Evolutionary conservation across 2,329 filamentous ascomycete species (phyloP), one percentile per base, ranked within the genome.

Genomic region (Monosporascus cannonballus): DNA sequence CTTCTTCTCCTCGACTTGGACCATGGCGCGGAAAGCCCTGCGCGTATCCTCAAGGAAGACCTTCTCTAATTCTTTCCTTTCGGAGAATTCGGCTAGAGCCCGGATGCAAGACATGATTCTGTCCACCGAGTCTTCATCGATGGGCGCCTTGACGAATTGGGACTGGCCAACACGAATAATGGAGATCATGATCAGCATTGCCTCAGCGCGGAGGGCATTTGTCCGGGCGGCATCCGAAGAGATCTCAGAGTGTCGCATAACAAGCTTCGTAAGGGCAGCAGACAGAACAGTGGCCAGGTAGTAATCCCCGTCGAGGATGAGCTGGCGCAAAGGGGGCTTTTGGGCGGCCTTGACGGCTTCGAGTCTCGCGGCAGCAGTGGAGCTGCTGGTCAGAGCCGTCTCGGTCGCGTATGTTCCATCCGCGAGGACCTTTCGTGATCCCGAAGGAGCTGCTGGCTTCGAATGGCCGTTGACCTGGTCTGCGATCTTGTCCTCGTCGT

Each of bases 161-260:
- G 93, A 97, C 73, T 99, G 94, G 41, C 94, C 94, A 55, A 96
- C 94, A 48, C 94, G 91, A 60, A 99, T 90, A 61, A 99, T 95
- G 5, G 94, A 97, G 63, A 99, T 96, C 92, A 97, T 96, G 68
- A 99, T 97, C 50, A 99, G 81, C 94, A 99, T 99, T 45, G 94
- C 94, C 72, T 99, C 94, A 3, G 94, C 94, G 48, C 90, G 87
- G 25, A 99, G 81, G 30, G 93, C 92, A 64, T 99, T 99, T 30
- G 93, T 97, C 39, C 94, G 87, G 44, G 89, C 89, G 44, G 79
- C 73, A 63, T 96, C 93, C 24, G 87, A 77, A 1, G 93, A 96
- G 55, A 97, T 92, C 67, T 97, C 92, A 2, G 90, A 88, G 69
- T 97, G 91, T 50, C 94, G 89, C 91, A 99, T 96, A 49, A 99